These are phyloP conservation scores for Sideroxylon spinosum DNA, from an alignment of 179 eudicot species.

Conservation along the genomic window DNA sequence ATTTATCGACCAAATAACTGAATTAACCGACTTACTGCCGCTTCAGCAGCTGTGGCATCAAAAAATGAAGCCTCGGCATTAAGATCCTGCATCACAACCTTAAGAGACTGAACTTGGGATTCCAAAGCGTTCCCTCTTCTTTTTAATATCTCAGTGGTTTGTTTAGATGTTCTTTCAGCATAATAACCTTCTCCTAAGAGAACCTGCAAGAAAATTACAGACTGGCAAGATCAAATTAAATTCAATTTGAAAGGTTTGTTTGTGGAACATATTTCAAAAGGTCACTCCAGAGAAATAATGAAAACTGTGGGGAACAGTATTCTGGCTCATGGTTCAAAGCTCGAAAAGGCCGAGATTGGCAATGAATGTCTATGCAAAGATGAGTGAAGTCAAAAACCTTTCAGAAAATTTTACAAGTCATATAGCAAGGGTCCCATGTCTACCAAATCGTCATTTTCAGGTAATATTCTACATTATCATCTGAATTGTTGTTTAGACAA, in stretches of 20 bases:
- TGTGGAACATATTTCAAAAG: background rate
- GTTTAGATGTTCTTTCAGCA: constrained; percentile 88
- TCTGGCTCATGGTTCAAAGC: background rate
- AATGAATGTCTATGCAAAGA: background rate
- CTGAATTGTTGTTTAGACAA: background rate
- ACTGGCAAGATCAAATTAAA: background rate
- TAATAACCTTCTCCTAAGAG: constrained; percentile 86
- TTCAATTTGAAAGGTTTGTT: background rate
- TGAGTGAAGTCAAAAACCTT: background rate
- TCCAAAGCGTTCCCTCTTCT: constrained; percentile 77
- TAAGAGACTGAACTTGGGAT: constrained; percentile 64
- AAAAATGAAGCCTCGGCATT: constrained; percentile 79
- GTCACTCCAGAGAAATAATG: background rate
- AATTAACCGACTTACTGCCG: constrained; percentile 43
- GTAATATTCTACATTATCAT: background rate
- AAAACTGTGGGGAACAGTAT: background rate
- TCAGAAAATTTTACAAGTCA: background rate
- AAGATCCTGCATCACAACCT: constrained; percentile 66
- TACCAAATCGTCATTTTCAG: background rate
- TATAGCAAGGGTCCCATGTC: background rate
- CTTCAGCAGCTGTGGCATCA: constrained; percentile 74
- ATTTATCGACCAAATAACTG: background rate
- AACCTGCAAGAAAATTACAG: constrained; percentile 42
- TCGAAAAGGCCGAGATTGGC: background rate
- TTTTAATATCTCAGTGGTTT: constrained; percentile 74